Conservation (phyloP, 306 rosid species). For the Ochetophila trinervis region DNA sequence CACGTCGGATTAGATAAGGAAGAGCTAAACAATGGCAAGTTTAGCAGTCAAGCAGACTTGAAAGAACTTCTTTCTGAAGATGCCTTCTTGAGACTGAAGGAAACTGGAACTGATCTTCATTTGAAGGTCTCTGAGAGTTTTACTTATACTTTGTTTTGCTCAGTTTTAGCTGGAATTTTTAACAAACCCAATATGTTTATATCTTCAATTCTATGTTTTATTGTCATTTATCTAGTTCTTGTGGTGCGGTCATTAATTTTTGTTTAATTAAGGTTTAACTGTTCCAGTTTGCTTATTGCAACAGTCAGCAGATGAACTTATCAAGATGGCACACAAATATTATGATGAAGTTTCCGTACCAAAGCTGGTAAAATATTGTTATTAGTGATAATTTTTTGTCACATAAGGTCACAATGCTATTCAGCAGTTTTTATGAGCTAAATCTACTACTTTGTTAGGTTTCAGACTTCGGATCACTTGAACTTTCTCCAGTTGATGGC, state of each 20-base stretch:
- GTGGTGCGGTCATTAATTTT: not conserved
- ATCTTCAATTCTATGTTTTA: not conserved
- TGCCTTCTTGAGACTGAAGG: constrained; percentile 62
- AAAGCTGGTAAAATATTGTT: constrained; percentile 67
- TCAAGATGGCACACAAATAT: constrained; percentile 64
- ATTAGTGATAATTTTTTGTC: not conserved
- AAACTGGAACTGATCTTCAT: constrained; percentile 83
- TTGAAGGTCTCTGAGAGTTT: constrained; percentile 52
- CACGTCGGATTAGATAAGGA: constrained; percentile 24
- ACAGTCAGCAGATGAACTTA: constrained; percentile 81
- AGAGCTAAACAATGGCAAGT: constrained; percentile 41
- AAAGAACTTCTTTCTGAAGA: constrained; percentile 62
- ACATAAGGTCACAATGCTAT: constrained; percentile 5
- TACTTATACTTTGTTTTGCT: not conserved
- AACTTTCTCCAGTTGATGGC: constrained; percentile 98
- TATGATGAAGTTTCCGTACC: constrained; percentile 90
- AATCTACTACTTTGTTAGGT: constrained; percentile 48
- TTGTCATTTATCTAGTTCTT: not conserved
- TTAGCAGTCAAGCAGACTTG: constrained; percentile 38
- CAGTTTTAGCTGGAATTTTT: not conserved
- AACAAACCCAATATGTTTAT: not conserved
- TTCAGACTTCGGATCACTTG: constrained; percentile 89
- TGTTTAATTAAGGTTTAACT: constrained; percentile 16
- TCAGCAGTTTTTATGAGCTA: constrained; percentile 29
- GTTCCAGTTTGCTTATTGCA: constrained; percentile 29